Conservation (phyloP, 2,329 filamentous ascomycete genomes). For the Elsinoe perseae region DNA sequence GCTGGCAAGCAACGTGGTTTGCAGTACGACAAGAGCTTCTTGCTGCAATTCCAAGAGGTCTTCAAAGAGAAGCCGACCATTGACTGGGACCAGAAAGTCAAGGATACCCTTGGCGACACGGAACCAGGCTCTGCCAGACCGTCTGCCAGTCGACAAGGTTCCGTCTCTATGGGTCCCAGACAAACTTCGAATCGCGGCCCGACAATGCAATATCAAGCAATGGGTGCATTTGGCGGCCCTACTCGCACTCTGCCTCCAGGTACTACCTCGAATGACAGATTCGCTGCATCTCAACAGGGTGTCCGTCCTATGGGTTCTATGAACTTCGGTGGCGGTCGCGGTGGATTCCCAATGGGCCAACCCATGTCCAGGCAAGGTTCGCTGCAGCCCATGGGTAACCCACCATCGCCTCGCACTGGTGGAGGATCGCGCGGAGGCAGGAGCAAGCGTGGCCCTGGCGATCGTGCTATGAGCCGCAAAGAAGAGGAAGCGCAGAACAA, state of each 20-base stretch:
- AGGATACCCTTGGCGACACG: conserved; percentile 65
- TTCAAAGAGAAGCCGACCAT: conserved; percentile 95
- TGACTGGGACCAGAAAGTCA: conserved; percentile 84
- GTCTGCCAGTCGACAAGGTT: conserved; percentile 50
- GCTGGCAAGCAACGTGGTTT: conserved; percentile 73
- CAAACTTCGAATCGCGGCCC: conserved; percentile 29
- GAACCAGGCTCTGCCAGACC: conserved; percentile 51
- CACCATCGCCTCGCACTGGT: conserved; percentile 59
- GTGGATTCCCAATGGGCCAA: conserved; percentile 55
- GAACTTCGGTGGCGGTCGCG: conserved; percentile 49
- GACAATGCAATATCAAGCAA: conserved; percentile 32
- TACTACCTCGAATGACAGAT: conserved; percentile 71
- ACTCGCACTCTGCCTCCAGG: conserved; percentile 59
- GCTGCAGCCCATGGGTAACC: conserved; percentile 53
- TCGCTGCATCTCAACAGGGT: conserved; percentile 35
- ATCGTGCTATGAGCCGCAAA: conserved; percentile 42
- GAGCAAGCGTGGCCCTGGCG: conserved; percentile 51
- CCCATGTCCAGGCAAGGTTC: conserved; percentile 58
- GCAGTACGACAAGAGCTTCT: conserved; percentile 91
- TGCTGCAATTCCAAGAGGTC: conserved; percentile 91
- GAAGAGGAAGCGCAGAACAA: conserved; percentile 66
- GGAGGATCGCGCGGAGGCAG: conserved; percentile 50
- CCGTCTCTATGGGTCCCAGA: conserved; percentile 42
- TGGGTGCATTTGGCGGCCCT: conserved; percentile 60
- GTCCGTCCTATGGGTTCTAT: conserved; percentile 33